phyloP scores from a whole-genome alignment of 2,329 filamentous ascomycete species.

The Aspergillus tanneri region DNA sequence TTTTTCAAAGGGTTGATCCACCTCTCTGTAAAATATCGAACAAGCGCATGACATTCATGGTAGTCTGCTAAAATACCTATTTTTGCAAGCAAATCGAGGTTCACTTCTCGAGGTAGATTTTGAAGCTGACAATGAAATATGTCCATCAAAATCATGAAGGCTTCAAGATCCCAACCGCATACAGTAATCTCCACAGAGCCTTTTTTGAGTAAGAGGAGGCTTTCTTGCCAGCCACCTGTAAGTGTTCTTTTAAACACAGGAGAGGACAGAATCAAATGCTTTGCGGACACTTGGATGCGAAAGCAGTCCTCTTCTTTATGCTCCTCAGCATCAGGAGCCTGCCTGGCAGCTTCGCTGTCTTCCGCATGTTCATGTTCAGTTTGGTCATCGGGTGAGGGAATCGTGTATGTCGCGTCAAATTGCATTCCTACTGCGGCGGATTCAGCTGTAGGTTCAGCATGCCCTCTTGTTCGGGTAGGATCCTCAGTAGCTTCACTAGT shows the following conservation, averaged over 20 bases:
- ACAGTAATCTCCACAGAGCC: slow-evolving; percentile 21
- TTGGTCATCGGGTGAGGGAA: too few relatives aligned
- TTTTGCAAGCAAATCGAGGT: slow-evolving; percentile 25
- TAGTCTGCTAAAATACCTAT: slow-evolving; percentile 26
- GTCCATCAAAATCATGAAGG: slow-evolving; percentile 24
- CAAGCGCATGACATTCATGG: slow-evolving; percentile 9
- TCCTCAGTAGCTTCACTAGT: too few relatives aligned
- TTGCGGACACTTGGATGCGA: slow-evolving; percentile 26
- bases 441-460: too few relatives aligned
- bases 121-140: slow-evolving; percentile 22
- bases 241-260: slow-evolving; percentile 21
- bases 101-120: slow-evolving; percentile 13
- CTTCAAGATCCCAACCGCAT: slow-evolving; percentile 26
- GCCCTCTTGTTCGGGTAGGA: too few relatives aligned
- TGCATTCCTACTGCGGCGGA: too few relatives aligned
- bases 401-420: too few relatives aligned
- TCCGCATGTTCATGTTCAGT: too few relatives aligned
- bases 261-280: slow-evolving; percentile 23
- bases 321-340: too few relatives aligned
- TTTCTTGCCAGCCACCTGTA: slow-evolving; percentile 22
- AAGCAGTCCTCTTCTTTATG: neutral
- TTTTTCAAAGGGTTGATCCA: neutral
- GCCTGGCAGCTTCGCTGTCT: too few relatives aligned
- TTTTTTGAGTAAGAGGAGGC: slow-evolving; percentile 9
- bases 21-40: neutral